These are phyloP conservation scores for Pseudogymnoascus sp. DNA, from an alignment of 2,329 filamentous ascomycete genomes.

Conservation along the genomic window DNA sequence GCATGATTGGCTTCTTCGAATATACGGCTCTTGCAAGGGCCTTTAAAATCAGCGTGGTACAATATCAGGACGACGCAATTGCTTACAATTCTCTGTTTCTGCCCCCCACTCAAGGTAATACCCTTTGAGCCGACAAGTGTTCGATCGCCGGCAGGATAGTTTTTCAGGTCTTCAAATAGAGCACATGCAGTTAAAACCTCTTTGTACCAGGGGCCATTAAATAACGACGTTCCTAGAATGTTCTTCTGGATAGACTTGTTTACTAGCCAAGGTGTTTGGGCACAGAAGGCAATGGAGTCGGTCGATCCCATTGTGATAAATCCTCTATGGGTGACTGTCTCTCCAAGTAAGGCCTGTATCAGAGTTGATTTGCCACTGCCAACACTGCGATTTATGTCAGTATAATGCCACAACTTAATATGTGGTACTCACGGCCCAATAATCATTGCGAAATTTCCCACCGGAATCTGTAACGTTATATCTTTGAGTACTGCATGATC, in stretches of 20 bases:
- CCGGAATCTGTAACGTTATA: slow-evolving; percentile 15
- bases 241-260: slow-evolving; percentile 36
- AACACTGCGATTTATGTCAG: slow-evolving; percentile 13
- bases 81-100: slow-evolving; percentile 22
- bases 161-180: slow-evolving; percentile 20
- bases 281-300: slow-evolving; percentile 33
- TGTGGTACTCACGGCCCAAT: slow-evolving; percentile 20
- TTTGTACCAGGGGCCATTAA: slow-evolving; percentile 25
- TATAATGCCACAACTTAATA: neutral
- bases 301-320: slow-evolving; percentile 11
- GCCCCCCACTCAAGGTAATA: slow-evolving; percentile 26
- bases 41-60: neutral
- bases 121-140: slow-evolving; percentile 27
- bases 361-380: slow-evolving; percentile 27
- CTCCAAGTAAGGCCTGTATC: slow-evolving; percentile 25
- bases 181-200: slow-evolving; percentile 22
- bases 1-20: slow-evolving; percentile 16
- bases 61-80: neutral
- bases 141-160: slow-evolving; percentile 23
- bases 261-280: slow-evolving; percentile 38
- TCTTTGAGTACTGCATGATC: slow-evolving; percentile 11
- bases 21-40: slow-evolving; percentile 22
- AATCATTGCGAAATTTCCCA: slow-evolving; percentile 19
- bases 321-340: slow-evolving; percentile 15
- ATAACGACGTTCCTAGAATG: slow-evolving; percentile 29